Evolutionary conservation across 2,329 filamentous ascomycete genomes (phyloP).

Genomic region (Alternaria triticimaculans): DNA sequence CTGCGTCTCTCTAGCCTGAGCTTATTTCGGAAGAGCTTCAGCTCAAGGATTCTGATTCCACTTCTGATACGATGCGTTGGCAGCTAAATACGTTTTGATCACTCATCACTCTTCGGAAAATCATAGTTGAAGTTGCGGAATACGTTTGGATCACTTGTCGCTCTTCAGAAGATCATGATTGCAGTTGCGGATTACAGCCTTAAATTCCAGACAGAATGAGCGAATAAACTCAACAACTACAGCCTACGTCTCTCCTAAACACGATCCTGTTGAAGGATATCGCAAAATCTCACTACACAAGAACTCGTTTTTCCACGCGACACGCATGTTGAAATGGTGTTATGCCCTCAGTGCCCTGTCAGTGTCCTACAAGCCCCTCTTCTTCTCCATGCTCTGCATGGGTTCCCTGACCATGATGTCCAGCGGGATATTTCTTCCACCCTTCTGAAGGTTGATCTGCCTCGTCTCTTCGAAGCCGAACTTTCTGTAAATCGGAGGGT

Average conservation of each 20-base stretch:
- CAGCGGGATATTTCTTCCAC: slow-evolving; percentile 65
- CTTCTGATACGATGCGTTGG: background rate
- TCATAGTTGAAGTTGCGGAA: background rate
- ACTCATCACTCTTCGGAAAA: background rate
- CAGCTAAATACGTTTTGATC: background rate
- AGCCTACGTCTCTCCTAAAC: background rate
- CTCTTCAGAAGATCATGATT: background rate
- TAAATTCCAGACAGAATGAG: background rate
- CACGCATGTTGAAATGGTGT: slow-evolving; percentile 35
- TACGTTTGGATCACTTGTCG: background rate
- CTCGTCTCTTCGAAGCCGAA: slow-evolving; percentile 74
- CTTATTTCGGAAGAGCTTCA: background rate
- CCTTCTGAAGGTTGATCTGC: slow-evolving; percentile 68
- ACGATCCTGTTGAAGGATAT: slow-evolving; percentile 33
- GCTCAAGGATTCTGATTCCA: background rate
- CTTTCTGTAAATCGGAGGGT: slow-evolving; percentile 75
- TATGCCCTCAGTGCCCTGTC: background rate
- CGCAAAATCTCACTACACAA: background rate
- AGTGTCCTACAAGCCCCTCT: slow-evolving; percentile 15
- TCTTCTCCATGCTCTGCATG: slow-evolving; percentile 21
- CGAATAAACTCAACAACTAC: background rate
- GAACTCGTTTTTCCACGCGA: slow-evolving; percentile 2
- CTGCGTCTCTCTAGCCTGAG: background rate
- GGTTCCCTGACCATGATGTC: slow-evolving; percentile 86
- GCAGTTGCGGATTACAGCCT: background rate